Base-by-base conservation (phyloP, 495 filamentous ascomycete species). In the Trichoderma orchidacearum region DNA sequence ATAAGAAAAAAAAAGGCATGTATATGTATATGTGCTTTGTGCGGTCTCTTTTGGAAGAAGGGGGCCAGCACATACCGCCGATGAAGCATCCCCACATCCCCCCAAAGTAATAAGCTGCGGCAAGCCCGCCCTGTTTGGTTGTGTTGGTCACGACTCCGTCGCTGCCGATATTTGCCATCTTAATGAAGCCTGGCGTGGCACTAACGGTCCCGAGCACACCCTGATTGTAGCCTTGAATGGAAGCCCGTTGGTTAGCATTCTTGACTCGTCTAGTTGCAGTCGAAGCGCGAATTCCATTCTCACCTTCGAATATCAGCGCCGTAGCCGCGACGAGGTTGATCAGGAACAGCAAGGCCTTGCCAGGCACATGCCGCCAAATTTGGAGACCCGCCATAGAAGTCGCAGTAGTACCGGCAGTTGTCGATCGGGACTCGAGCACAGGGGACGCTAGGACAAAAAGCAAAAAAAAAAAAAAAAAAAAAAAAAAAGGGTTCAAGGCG, bases 181-280 rank as follows among this genome's bases (percentile, higher is more conserved):
- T 56, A 29, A 79, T 70, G 62, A 76, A 83, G 35, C 77, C 70
- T 6, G 70, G 27, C 29, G 63, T 51, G 23, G 29, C 27, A 64
- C 88, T 87, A 7, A 89, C 86, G 50, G 86, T 85, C 18, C 81
- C 79, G 83, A 87, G 89, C 76, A 89, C 80, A 56, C 85, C 85
- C 63, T 85, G 82, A 58, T 85, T 82, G 65, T 85, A 85, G n/a
- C 78, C 76, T 57, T 76, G 4, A 5, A n/a, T 12, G 18, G 18
- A 30, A 23, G 1, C 17, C 15, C 51, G 11, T 18, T 12, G 3
- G 27, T 53, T 32, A 53, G 51, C 28, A 30, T 25, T 8, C 12
- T 50, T 11, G 13, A n/a, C n/a, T n/a, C n/a, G n/a, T n/a, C n/a
- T n/a, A n/a, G n/a, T n/a, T n/a, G n/a, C n/a, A n/a, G n/a, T n/a